Evolutionary conservation across 805 yeast species (phyloP).

Genomic region (Lipomyces orientalis): DNA sequence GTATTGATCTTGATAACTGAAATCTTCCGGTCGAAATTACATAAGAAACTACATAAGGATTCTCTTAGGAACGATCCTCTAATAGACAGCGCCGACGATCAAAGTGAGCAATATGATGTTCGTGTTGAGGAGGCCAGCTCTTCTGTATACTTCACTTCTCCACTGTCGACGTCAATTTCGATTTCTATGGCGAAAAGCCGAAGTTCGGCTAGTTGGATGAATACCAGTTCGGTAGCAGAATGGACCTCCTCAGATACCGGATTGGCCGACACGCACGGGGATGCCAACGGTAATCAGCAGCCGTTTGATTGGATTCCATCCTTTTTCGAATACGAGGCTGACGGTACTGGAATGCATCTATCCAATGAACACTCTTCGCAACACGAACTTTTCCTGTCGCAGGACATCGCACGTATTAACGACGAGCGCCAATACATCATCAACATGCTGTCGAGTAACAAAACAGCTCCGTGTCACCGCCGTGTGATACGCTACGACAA

Average conservation of each 20-base stretch:
- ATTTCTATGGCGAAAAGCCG: background rate
- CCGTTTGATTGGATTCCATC: constrained; percentile 6
- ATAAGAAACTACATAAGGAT: background rate
- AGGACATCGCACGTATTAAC: constrained; percentile 1
- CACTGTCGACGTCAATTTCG: background rate
- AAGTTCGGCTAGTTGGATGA: background rate
- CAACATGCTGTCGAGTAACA: background rate
- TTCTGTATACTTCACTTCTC: constrained; percentile 10
- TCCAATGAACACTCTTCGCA: background rate
- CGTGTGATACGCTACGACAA: constrained; percentile 4
- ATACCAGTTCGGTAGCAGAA: background rate
- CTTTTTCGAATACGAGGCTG: background rate
- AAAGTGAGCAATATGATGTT: background rate
- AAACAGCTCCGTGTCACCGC: background rate
- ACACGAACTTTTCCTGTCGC: background rate
- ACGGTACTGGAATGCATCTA: background rate
- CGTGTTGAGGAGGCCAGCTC: background rate
- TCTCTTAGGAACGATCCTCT: background rate
- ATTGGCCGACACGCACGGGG: background rate
- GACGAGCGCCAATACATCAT: background rate
- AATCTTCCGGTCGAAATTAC: background rate
- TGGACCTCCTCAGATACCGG: background rate
- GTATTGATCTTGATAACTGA: background rate
- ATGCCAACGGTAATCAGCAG: background rate
- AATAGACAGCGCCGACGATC: background rate